These are phyloP conservation scores for Canariomyces notabilis DNA, from an alignment of 2,329 filamentous ascomycete genomes.

Conservation along the genomic window DNA sequence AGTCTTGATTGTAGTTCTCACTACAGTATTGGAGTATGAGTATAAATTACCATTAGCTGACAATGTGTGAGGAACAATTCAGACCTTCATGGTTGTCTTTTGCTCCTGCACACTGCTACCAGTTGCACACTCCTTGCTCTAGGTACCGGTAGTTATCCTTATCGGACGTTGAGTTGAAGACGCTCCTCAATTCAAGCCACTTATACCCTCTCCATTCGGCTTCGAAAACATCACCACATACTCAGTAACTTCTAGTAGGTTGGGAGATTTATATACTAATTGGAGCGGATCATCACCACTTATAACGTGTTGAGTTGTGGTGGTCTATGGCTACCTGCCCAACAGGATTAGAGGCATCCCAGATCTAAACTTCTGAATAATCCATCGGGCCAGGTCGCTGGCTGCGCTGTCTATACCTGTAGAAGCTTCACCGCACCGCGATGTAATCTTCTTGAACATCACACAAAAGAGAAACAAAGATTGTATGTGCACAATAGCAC, in stretches of 20 bases:
- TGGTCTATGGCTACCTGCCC: constrained; percentile 11
- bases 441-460: constrained; percentile 4
- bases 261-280: not conserved
- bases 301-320: constrained; percentile 15
- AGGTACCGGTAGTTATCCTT: too few relatives aligned
- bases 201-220: too few relatives aligned
- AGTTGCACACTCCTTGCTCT: too few relatives aligned
- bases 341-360: not conserved
- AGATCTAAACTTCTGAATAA: not conserved
- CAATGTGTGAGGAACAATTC: too few relatives aligned
- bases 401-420: constrained; percentile 8
- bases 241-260: not conserved
- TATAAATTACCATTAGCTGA: too few relatives aligned
- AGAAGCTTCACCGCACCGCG: constrained; percentile 6
- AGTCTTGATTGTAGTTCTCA: too few relatives aligned
- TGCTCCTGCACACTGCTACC: too few relatives aligned
- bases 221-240: too few relatives aligned
- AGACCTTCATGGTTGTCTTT: too few relatives aligned
- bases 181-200: too few relatives aligned
- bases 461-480: constrained; percentile 9
- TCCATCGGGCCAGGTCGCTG: not conserved
- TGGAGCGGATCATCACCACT: constrained; percentile 1
- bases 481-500: not conserved
- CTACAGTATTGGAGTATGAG: too few relatives aligned
- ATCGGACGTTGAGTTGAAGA: too few relatives aligned